Percentiles rank a stretch among this genome's conserved stretches.
phyloP scores from a whole-genome alignment of 2,329 filamentous ascomycete genomes.

The Ampelomyces quisqualis region DNA sequence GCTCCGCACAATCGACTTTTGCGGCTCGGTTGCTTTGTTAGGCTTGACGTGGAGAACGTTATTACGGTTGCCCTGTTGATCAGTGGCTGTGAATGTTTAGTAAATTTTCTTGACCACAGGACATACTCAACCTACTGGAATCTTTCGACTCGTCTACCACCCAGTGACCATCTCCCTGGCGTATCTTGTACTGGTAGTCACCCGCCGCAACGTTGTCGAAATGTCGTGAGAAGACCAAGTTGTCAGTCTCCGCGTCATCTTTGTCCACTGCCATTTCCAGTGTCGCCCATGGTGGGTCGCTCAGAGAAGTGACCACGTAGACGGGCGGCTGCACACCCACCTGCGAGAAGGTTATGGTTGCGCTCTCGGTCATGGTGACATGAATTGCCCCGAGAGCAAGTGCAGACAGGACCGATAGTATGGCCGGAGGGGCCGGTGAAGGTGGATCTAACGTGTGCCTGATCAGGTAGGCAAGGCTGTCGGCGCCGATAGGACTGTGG shows the following conservation, averaged over 20 bases:
- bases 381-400: constrained; percentile 1
- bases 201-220: constrained; percentile 58
- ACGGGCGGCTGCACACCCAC: constrained; percentile 65
- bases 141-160: constrained; percentile 63
- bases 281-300: constrained; percentile 65
- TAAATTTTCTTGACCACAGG: not conserved
- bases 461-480: constrained; percentile 9
- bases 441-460: constrained; percentile 19
- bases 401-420: constrained; percentile 2
- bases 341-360: constrained; percentile 63
- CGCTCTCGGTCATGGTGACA: constrained; percentile 27
- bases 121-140: constrained; percentile 54
- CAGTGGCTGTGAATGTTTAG: constrained; percentile 47
- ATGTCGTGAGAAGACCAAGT: constrained; percentile 60
- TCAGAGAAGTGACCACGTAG: constrained; percentile 69
- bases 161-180: constrained; percentile 66
- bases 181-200: constrained; percentile 74
- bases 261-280: constrained; percentile 61
- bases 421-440: constrained; percentile 2
- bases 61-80: constrained; percentile 56
- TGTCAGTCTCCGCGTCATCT: constrained; percentile 52
- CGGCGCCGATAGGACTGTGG: constrained; percentile 6
- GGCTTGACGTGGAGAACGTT: constrained; percentile 50
- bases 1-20: no score
- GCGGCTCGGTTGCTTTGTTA: not conserved